These are phyloP conservation scores for Oxyria digyna DNA, from an alignment of 148 eudicot species.

Conservation along the genomic window DNA sequence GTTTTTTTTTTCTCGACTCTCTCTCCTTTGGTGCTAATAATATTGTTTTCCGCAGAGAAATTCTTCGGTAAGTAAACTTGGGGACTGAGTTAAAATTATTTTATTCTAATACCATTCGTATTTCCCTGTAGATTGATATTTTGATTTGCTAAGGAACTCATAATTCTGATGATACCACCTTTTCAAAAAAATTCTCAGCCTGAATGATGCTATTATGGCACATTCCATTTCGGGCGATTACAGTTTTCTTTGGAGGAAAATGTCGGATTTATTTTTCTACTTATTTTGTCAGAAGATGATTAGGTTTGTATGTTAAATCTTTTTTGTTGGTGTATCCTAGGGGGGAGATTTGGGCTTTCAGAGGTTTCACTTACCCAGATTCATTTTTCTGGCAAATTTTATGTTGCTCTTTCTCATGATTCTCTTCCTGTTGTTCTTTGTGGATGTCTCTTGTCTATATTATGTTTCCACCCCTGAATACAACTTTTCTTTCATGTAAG, in stretches of 20 bases:
- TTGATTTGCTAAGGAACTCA: neutral
- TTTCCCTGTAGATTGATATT: neutral
- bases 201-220: neutral
- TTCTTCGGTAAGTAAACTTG: neutral
- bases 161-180: neutral
- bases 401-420: neutral
- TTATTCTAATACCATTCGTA: neutral
- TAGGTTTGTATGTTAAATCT: neutral
- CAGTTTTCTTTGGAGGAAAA: neutral
- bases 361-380: neutral
- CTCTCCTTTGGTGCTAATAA: neutral
- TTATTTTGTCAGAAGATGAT: neutral
- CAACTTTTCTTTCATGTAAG: neutral
- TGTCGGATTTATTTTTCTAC: neutral
- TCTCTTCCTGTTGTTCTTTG: neutral
- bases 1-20: neutral
- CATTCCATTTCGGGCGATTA: neutral
- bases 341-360: neutral
- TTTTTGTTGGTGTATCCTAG: neutral
- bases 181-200: neutral
- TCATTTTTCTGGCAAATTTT: neutral
- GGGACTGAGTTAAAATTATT: neutral
- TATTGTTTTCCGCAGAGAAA: too few species aligned
- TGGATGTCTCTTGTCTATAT: neutral
- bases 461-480: neutral